phyloP scores from a whole-genome alignment of 768 basidiomycete genomes.

The Kwoniella heveanensis region DNA sequence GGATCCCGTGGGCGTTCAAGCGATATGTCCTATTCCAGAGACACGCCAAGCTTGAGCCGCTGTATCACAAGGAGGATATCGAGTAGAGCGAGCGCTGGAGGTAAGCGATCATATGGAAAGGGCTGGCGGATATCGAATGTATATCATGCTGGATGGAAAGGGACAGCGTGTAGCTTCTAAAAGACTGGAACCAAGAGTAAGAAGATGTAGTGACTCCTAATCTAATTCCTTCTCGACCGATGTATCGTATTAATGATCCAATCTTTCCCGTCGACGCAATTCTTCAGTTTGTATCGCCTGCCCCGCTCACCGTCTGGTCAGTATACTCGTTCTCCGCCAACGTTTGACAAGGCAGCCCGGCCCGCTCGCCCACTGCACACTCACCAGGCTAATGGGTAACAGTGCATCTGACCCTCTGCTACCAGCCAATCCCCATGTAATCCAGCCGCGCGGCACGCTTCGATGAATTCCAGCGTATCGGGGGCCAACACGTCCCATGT shows the following conservation, averaged over 20 bases:
- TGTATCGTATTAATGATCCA: conserved; percentile 4
- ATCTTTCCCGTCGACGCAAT: conserved; percentile 5
- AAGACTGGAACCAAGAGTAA: too few species aligned
- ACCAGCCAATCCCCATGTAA: conserved; percentile 1
- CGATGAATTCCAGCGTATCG: conserved; percentile 5
- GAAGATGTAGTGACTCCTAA: too few species aligned
- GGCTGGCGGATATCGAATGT: too few species aligned
- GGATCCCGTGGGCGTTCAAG: conserved; percentile 49
- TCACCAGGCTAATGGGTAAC: conserved; percentile 9
- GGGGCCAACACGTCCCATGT: conserved; percentile 11
- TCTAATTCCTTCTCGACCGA: too few species aligned
- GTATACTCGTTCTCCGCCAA: too few species aligned
- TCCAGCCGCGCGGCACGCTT: not conserved
- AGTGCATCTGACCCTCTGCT: conserved; percentile 9
- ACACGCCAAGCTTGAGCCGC: conserved; percentile 9
- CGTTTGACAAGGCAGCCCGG: too few species aligned
- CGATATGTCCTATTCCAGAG: conserved; percentile 44
- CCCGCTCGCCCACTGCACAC: too few species aligned
- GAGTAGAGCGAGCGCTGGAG: not conserved
- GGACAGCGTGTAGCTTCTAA: too few species aligned
- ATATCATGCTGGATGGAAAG: too few species aligned
- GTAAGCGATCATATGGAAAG: not conserved
- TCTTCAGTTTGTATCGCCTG: conserved; percentile 5
- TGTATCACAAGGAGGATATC: conserved; percentile 18
- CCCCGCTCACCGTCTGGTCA: too few species aligned